A percentile compares a stretch with the other conserved stretches of the same genome.
These are phyloP conservation scores for Umbelopsis vinacea DNA, from an alignment of 192 early-diverging fungal genomes.

Conservation along the genomic window DNA sequence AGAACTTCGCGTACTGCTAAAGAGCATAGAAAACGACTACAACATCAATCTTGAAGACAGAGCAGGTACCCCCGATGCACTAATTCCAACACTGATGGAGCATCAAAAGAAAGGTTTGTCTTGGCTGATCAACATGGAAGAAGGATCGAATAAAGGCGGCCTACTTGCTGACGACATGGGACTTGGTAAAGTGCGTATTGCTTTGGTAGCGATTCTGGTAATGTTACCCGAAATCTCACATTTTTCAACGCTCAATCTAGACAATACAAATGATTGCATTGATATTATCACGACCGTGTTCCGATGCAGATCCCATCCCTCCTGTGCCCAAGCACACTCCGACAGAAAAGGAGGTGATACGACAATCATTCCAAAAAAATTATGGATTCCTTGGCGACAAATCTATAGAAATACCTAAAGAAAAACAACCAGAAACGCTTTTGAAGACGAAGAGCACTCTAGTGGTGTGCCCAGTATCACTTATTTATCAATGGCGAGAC, in stretches of 20 bases:
- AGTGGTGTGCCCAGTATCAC: conserved; percentile 68
- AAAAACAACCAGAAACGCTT: conserved; percentile 19
- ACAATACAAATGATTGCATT: conserved; percentile 76
- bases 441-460: conserved; percentile 62
- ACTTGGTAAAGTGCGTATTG: conserved; percentile 56
- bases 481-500: conserved; percentile 74
- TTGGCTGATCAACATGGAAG: conserved; percentile 65
- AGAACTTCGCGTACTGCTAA: conserved; percentile 43
- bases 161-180: conserved; percentile 75
- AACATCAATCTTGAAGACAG: conserved; percentile 42
- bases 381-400: background rate
- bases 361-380: background rate
- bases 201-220: background rate
- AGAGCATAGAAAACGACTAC: conserved; percentile 41
- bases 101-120: conserved; percentile 65
- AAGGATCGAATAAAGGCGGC: conserved; percentile 52
- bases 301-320: conserved; percentile 4
- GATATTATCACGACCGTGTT: conserved; percentile 52
- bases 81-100: conserved; percentile 50
- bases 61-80: conserved; percentile 51
- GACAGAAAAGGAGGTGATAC: background rate
- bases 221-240: background rate
- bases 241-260: conserved; percentile 5
- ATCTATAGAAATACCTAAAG: conserved; percentile 20
- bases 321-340: background rate